Conservation (phyloP, 169 alveolate species). For the Haemoproteus tartakovskyi region DNA sequence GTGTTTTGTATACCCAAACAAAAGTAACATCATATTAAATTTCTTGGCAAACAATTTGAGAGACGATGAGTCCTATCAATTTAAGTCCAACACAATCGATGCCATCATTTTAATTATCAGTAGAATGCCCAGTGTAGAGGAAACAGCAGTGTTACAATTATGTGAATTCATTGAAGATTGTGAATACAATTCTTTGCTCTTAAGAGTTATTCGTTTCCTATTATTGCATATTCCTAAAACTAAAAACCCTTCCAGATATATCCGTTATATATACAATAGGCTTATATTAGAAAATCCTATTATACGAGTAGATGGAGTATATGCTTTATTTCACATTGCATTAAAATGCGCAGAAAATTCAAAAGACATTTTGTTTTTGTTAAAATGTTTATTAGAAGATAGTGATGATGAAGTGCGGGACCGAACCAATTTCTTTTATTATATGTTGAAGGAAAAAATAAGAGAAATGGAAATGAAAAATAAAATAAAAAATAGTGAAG, state of each 20-base stretch:
- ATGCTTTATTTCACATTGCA: conserved; percentile 91
- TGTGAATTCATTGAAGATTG: conserved; percentile 99
- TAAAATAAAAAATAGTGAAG: background rate
- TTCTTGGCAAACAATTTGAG: conserved; percentile 89
- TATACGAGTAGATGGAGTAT: conserved; percentile 96
- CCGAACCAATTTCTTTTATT: conserved; percentile 70
- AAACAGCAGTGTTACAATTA: conserved; percentile 85
- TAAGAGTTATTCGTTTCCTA: conserved; percentile 85
- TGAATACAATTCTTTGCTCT: conserved; percentile 88
- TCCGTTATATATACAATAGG: conserved; percentile 95
- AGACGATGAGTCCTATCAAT: conserved; percentile 88
- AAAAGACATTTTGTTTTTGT: conserved; percentile 69
- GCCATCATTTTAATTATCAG: conserved; percentile 88
- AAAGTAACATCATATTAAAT: conserved; percentile 85
- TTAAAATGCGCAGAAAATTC: conserved; percentile 69
- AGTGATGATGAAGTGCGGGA: conserved; percentile 81
- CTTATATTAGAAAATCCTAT: conserved; percentile 93
- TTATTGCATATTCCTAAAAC: conserved; percentile 91
- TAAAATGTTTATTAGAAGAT: conserved; percentile 71
- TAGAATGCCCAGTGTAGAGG: conserved; percentile 79
- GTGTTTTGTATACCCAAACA: conserved; percentile 90
- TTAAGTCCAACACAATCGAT: conserved; percentile 89
- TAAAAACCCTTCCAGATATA: conserved; percentile 87
- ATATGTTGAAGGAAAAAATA: conserved; percentile 27
- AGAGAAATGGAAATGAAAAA: background rate